Base-by-base conservation (phyloP, 345 rosid genomes). In the Melaleuca quinquenervia region DNA sequence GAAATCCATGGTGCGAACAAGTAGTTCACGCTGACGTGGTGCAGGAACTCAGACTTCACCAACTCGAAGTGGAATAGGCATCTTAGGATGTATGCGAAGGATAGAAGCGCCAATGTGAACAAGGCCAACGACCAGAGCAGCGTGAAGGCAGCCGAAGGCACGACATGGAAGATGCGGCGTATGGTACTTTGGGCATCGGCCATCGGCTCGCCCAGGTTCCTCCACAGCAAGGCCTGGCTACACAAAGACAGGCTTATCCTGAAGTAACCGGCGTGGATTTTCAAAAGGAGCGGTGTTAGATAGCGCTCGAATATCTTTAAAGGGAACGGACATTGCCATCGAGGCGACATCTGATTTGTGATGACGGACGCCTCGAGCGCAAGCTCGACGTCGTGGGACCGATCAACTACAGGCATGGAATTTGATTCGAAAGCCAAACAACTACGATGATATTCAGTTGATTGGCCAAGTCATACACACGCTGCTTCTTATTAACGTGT, bases 221-320 rank as follows among this genome's bases (percentile, higher is more conserved):
- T 93, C 95, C 95, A 93, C 3, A 93, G 82, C 32, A 92, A 70
- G 82, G 94, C 92, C 84, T 93, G 95, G 90, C 92, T 89, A 87
- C 91, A 88, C 2, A 93, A 60, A 27, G 95, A 93, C 45, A 93
- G 91, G 78, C 92, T 89, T 87, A 93, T 91, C 84, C 95, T 88
- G 86, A 93, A 93, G 83, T 90, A 90, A 21, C 95, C 94, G 3
- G 94, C 95, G 41, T 93, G 92, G 86, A 93, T 86, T 60, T 88
- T 85, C 3, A 84, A 87, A 50, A 92, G 54, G 53, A 88, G 50
- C 29, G 89, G 88, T 9, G 52, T 82, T 52, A 82, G 51, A 21
- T 84, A 86, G 18, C 52, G 84, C 53, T 78, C 85, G 16, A 78
- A 52, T 58, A 85, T 15, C 41, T 50, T 16, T 20, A 32, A 49